phyloP scores from a whole-genome alignment of 495 filamentous ascomycete species.

The Aspergillus wentii region DNA sequence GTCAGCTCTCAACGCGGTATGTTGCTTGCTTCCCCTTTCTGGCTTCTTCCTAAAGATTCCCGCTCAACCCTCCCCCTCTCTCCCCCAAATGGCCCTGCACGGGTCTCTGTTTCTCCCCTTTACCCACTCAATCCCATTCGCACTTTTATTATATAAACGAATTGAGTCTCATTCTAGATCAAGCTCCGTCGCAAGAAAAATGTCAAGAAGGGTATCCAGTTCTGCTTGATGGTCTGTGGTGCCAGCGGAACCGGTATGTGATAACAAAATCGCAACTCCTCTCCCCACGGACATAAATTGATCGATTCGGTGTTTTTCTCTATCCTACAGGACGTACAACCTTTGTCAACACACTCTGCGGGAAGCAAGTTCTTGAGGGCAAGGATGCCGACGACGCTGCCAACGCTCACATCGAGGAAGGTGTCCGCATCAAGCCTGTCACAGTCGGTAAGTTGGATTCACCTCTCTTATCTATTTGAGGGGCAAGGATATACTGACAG shows the following conservation, averaged over 20 bases:
- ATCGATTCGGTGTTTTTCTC: conserved; percentile 13
- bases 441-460: conserved; percentile 74
- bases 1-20: conserved; percentile 58
- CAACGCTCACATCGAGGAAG: conserved; percentile 89
- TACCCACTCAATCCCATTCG: conserved; percentile 2
- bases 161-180: conserved; percentile 52
- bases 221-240: conserved; percentile 99
- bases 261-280: too few relatives aligned
- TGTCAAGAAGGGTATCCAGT: conserved; percentile 99
- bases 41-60: conserved; percentile 20
- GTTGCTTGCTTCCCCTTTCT: conserved; percentile 36
- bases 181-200: conserved; percentile 99
- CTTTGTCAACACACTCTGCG: conserved; percentile 98
- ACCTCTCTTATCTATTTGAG: too few relatives aligned
- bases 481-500: too few relatives aligned
- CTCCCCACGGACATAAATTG: conserved; percentile 20
- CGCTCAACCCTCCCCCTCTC: conserved; percentile 23
- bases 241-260: conserved; percentile 92
- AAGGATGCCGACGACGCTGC: conserved; percentile 88
- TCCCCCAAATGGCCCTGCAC: conserved; percentile 10
- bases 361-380: conserved; percentile 79
- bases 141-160: conserved; percentile 28
- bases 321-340: conserved; percentile 76
- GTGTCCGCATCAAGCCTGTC: conserved; percentile 95
- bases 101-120: conserved; percentile 4